Conservation (phyloP, 2,329 filamentous ascomycete species). For the Pseudogymnoascus sp. region DNA sequence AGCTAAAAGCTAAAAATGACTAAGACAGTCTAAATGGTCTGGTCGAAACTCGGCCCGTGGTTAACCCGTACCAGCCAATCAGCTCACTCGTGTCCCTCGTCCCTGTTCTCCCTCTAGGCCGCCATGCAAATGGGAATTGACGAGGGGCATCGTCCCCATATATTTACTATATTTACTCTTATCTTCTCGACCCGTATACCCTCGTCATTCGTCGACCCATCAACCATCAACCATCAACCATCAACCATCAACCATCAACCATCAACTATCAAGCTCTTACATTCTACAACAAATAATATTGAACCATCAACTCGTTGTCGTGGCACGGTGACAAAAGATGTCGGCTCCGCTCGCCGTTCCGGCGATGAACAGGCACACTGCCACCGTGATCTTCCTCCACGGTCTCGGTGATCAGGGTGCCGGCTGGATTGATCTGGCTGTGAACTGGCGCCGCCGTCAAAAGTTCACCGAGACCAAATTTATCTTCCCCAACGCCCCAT, state of each 20-base stretch:
- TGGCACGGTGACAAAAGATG: slow-evolving; percentile 20
- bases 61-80: not conserved
- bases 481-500: slow-evolving; percentile 83
- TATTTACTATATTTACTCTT: slow-evolving; percentile 3
- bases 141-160: slow-evolving; percentile 1
- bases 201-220: not conserved
- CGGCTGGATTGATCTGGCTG: slow-evolving; percentile 73
- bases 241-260: not conserved
- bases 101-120: not conserved
- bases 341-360: slow-evolving; percentile 55
- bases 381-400: slow-evolving; percentile 89
- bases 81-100: not conserved
- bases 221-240: not conserved
- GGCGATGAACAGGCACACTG: slow-evolving; percentile 74
- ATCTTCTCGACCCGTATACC: not conserved
- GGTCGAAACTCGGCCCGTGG: not conserved
- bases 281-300: not conserved
- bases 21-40: not conserved
- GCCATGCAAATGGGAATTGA: not conserved
- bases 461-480: slow-evolving; percentile 87
- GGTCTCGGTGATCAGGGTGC: slow-evolving; percentile 77
- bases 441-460: slow-evolving; percentile 74
- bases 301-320: not conserved
- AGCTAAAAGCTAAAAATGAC: too few relatives aligned
- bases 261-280: not conserved